Base-by-base conservation (phyloP, 176 grass and related monocot species). In the Aechmea fasciata region DNA sequence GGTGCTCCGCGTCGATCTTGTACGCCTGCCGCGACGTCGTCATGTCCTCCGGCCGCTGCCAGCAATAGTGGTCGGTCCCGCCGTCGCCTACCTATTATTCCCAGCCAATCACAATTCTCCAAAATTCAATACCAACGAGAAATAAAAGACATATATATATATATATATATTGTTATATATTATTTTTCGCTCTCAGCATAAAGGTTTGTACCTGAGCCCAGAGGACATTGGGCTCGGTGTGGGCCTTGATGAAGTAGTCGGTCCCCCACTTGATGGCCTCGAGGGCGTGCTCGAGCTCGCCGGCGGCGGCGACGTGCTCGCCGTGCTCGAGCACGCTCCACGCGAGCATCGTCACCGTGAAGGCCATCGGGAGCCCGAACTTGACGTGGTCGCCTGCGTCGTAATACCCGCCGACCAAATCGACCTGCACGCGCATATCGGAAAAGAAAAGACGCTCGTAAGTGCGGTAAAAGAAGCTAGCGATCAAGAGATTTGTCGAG, bases 351-450 rank as follows among this genome's bases (percentile, higher is more conserved):
- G 90, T 94, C 20, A 94, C 83, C n/a, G 90, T 94, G 81, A 94
- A 94, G 1, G 90, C 90, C 86, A 89, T 94, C 62, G 90, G 90
- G 14, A 94, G 73, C 24, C 90, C 90, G 69, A 94, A 94, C 76
- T 94, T 94, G 51, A 94, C 90, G 79, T 94, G 86, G 90, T 94
- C 90, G 68, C 90, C 90, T n/a, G 90, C 90, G 57, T 94, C 90
- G 69, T 94, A 94, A 83, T 94, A 94, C 0, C 90, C 90, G 52
- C 90, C 90, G 50, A 94, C 90, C 77, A 94, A 59, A 67, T 94
- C 90, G 80, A 93, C 90, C 85, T 91, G 51, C 14, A 23, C 1
- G 22, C 3, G 33, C n/a, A n/a, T 41, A 41, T 41, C 33, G 4
- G 13, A 18, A 61, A 61, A 61, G 11, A 57, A 19, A 1, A 57